phyloP scores from a whole-genome alignment of 345 rosid species.

The Lepidium didymum region DNA sequence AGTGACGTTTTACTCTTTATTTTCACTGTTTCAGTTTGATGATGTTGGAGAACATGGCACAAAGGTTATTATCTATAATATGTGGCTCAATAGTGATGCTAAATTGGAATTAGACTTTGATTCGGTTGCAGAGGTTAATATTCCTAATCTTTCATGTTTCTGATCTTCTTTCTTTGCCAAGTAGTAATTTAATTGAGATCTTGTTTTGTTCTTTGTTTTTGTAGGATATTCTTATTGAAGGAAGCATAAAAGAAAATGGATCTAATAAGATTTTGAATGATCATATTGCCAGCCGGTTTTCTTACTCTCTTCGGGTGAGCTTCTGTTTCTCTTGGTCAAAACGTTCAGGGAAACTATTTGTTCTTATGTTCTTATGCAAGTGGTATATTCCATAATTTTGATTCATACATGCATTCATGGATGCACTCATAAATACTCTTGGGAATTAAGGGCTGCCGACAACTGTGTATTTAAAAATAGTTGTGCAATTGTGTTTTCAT shows the following conservation, averaged over 20 bases:
- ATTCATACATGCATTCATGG: not conserved
- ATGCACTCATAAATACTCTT: not conserved
- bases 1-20: slow-evolving; percentile 1
- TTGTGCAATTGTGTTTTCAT: not conserved
- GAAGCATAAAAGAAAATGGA: slow-evolving; percentile 45
- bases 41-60: slow-evolving; percentile 81
- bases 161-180: not conserved
- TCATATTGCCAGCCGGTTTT: slow-evolving; percentile 58
- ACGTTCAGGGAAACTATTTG: not conserved
- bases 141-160: slow-evolving; percentile 11
- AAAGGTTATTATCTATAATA: slow-evolving; percentile 73
- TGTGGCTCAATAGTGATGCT: slow-evolving; percentile 69
- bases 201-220: slow-evolving; percentile 5
- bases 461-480: not conserved
- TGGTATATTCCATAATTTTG: not conserved
- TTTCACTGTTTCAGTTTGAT: slow-evolving; percentile 56
- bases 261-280: slow-evolving; percentile 51
- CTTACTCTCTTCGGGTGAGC: slow-evolving; percentile 81
- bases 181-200: slow-evolving; percentile 3
- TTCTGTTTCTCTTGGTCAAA: slow-evolving; percentile 8
- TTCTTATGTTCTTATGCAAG: slow-evolving; percentile 3
- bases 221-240: slow-evolving; percentile 77
- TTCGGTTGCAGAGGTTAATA: slow-evolving; percentile 53
- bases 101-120: slow-evolving; percentile 74
- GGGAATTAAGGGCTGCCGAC: no score